Conservation (phyloP, 257 asterid genomes). For the Solanum sitiens region DNA sequence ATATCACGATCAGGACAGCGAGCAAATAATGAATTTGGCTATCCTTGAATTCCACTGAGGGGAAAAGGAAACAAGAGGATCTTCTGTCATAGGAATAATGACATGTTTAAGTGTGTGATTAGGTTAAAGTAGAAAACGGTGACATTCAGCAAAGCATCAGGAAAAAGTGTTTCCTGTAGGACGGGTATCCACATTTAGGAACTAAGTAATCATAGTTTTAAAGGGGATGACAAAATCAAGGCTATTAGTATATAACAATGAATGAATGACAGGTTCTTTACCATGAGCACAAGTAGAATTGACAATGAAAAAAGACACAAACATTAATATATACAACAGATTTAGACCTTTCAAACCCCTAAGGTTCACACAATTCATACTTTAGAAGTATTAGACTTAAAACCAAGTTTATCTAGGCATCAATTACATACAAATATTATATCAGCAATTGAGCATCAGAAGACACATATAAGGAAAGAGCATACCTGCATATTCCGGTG, state of each 20-base stretch:
- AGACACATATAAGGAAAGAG: neutral
- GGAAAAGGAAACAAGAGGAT: neutral
- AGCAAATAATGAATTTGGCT: neutral
- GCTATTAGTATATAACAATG: neutral
- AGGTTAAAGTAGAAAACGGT: neutral
- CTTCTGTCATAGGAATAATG: neutral
- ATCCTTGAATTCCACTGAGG: neutral
- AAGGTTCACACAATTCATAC: neutral
- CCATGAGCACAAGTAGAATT: neutral
- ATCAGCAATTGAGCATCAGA: neutral
- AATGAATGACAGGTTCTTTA: neutral
- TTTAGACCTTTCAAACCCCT: neutral
- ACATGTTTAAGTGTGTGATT: neutral
- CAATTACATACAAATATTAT: neutral
- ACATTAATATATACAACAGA: neutral
- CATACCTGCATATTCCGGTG: conserved; percentile 95
- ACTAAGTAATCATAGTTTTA: no score
- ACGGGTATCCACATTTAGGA: neutral
- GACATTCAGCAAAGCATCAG: neutral
- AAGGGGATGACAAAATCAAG: neutral
- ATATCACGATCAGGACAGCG: neutral
- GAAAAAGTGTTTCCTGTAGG: neutral
- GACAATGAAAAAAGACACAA: neutral
- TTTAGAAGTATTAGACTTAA: neutral
- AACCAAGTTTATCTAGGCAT: neutral